phyloP scores from a whole-genome alignment of 2,329 filamentous ascomycete genomes.

The Coniochaeta sp. region DNA sequence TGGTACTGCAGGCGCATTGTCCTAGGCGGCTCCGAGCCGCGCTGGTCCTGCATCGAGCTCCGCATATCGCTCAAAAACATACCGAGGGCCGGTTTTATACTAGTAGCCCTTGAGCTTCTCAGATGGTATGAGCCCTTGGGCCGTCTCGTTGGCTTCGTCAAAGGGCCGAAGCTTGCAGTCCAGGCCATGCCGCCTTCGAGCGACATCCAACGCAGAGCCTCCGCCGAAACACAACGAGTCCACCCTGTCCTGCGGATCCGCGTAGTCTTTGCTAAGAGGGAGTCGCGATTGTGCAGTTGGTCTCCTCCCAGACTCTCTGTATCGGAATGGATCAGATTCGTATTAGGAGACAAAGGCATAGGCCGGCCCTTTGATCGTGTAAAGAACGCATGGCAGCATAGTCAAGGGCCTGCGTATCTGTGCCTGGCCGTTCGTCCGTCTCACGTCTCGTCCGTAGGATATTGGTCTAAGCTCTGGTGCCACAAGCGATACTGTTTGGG shows the following conservation, averaged over 20 bases:
- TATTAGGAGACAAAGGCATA: no score
- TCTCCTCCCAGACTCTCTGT: no score
- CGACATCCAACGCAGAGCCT: slow-evolving; percentile 11
- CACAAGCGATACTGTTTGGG: no score
- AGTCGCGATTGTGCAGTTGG: background rate
- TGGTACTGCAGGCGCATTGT: background rate
- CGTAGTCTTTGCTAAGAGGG: background rate
- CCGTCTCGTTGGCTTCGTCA: slow-evolving; percentile 1
- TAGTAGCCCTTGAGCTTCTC: slow-evolving; percentile 16
- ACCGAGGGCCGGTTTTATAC: slow-evolving; percentile 21
- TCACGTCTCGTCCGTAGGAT: no score
- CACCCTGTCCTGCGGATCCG: slow-evolving; percentile 5
- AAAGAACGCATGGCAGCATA: no score
- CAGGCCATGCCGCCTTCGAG: slow-evolving; percentile 3
- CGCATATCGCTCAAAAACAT: slow-evolving; percentile 14
- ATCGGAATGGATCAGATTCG: no score
- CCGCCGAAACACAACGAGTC: slow-evolving; percentile 19
- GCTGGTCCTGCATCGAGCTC: background rate
- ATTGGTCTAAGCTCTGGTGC: no score
- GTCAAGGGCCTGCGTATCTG: no score
- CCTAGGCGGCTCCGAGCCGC: background rate
- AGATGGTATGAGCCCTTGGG: slow-evolving; percentile 7
- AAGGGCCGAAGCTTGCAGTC: slow-evolving; percentile 11
- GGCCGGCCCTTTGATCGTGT: no score
- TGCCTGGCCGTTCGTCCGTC: no score